phyloP scores from a whole-genome alignment of 2,329 filamentous ascomycete genomes.

The Didymella glomerata region DNA sequence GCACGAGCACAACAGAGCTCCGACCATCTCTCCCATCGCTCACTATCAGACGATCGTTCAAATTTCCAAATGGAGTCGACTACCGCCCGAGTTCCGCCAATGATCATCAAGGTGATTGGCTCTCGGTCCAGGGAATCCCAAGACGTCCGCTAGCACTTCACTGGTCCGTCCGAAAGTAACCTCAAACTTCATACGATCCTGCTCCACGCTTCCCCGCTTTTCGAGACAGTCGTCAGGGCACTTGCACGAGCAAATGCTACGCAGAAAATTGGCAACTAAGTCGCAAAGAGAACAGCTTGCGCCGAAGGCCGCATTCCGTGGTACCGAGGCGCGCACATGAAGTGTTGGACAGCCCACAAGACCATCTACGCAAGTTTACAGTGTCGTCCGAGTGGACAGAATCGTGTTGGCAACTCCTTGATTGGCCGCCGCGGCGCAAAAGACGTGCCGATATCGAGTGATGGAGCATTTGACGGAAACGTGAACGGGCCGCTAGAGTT shows the following conservation, averaged over 20 bases:
- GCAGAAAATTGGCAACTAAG: background rate
- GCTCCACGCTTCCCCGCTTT: constrained; percentile 15
- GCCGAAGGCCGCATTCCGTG: background rate
- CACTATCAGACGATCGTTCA: constrained; percentile 9
- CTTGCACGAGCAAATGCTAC: constrained; percentile 3
- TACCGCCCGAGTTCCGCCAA: constrained; percentile 1
- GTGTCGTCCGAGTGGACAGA: background rate
- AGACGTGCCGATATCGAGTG: background rate
- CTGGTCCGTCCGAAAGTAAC: constrained; percentile 1
- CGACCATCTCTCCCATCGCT: background rate
- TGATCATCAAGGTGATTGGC: constrained; percentile 4
- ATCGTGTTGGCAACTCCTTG: background rate
- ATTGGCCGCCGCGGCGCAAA: constrained; percentile 8
- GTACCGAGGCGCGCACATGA: constrained; percentile 20
- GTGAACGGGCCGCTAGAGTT: constrained; percentile 1
- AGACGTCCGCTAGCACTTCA: constrained; percentile 13
- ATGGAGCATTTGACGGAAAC: constrained; percentile 7
- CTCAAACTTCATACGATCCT: constrained; percentile 4
- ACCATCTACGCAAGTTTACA: background rate
- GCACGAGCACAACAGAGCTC: background rate
- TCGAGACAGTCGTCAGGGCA: constrained; percentile 5
- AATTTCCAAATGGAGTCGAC: constrained; percentile 18
- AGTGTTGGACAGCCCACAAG: constrained; percentile 2
- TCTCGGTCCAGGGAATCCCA: constrained; percentile 9
- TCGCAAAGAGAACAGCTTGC: constrained; percentile 3